Base-by-base conservation (phyloP, 2,329 filamentous ascomycete species). In the Colletotrichum noveboracense region DNA sequence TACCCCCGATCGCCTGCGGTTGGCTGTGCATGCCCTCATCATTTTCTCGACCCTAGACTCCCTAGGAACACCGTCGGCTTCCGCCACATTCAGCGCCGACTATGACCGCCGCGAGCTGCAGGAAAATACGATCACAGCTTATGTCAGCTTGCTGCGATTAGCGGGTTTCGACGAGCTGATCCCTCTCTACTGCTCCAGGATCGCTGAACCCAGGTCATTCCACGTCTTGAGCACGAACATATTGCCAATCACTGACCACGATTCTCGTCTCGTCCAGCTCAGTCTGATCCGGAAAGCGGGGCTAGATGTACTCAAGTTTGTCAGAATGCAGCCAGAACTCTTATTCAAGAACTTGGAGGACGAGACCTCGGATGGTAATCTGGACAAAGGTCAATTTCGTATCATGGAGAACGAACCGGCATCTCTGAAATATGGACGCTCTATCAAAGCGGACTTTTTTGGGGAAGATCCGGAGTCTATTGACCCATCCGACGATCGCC, bases 121-220 rank as follows among this genome's bases (percentile, higher is more conserved):
- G 78, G 94, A 98, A 80, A 95, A 94, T 80, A 92, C 96, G 62
- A 88, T 98, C 68, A 92, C 94, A 1, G 93, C 92, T 6, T 98
- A 98, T 82, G 94, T 97, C 71, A 94, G 94, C 79, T 93, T 94
- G 76, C 86, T 99, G 48, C 92, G 94, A 58, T 89, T 94, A 62
- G 91, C 91, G 18, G 91, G 92, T 38, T 91, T 97, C 70, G 92
- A 94, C 75, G 93, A 96, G 77, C 86, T 97, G 56, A 94, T 98
- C 71, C 96, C 97, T 1, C 87, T 98, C 1, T 99, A 99, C 83
- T 96, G 95, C 77, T 95, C 95, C 10, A 93, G 95, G 79, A 88
- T 99, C 14, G 89, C 91, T 12, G 86, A 88, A 8, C 87, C 91
- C 14, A 90, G 93, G 77, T 89, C 90, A 76, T 93, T 95, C 79